Evolutionary conservation across 192 early-diverging fungal genomes (phyloP), one percentile per base, ranked within the genome.

Genomic region (Radiomyces spectabilis): DNA sequence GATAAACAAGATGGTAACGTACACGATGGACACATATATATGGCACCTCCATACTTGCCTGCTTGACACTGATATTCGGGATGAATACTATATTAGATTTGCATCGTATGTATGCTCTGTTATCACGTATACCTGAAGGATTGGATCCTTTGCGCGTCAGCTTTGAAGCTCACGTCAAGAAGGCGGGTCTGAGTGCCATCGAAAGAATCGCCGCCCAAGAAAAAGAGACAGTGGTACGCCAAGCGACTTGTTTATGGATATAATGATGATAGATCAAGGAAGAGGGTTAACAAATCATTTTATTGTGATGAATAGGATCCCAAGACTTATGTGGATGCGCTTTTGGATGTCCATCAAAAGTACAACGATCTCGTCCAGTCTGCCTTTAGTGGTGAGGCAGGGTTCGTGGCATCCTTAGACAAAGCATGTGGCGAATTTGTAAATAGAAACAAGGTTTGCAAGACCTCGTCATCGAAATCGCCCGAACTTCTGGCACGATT

Each of bases 401-500:
- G 68, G 5, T 93, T 90, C 64, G 74, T 79, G 1, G 88, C 85
- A 1, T 82, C 91, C 16, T 68, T 92, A 4, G 91, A 93, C 60
- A 89, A 91, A 71, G 90, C 85, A 0, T 88, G 88, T 60, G 76
- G 88, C 42, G 68, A 70, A 27, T 74, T 93, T 29, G 72, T 87
- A 26, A 90, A 89, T 54, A 66, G 66, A 12, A 80, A 70, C 26
- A 31, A 37, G 13, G 34, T 58, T 9, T 54, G 52, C 27, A 39
- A 41, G 27, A 54, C 52, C 8, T 45, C 66, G 59, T 26, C 61
- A 57, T n/a, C 79, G 75, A 45, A 71, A 77, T 47, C 69, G 19
- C 80, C 89, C 0, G 92, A 94, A 59, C 67, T 89, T n/a, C 66
- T 94, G 26, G 87, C 89, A n/a, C 72, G 84, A 16, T 92, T 87